A percentile compares a stretch with the other conserved stretches of the same genome.
Conservation (phyloP, 768 basidiomycete genomes). For the Kwoniella bestiolae region DNA sequence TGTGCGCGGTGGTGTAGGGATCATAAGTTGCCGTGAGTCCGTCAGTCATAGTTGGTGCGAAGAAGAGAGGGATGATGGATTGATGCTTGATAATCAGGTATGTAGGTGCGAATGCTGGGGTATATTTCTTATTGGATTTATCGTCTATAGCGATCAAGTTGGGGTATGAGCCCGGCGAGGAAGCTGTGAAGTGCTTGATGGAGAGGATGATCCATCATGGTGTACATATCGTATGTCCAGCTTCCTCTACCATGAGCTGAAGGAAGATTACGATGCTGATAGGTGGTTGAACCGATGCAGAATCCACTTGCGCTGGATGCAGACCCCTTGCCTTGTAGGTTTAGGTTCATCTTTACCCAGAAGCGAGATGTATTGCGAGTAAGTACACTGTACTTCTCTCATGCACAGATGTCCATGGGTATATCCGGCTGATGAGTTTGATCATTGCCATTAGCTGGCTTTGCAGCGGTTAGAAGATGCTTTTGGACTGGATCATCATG, state of each 20-base stretch:
- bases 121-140: constrained; percentile 14
- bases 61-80: too few species aligned
- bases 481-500: constrained; percentile 1
- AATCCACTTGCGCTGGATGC: constrained; percentile 13
- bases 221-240: constrained; percentile 12
- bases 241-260: too few species aligned
- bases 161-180: neutral
- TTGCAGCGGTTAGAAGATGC: constrained; percentile 7
- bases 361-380: constrained; percentile 1
- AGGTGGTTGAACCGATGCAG: neutral
- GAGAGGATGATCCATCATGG: constrained; percentile 6
- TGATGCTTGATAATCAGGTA: too few species aligned
- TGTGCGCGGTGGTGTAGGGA: constrained; percentile 7
- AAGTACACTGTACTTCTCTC: neutral
- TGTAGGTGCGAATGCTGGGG: constrained; percentile 16
- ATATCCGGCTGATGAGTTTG: too few species aligned
- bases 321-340: constrained; percentile 13
- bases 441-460: constrained; percentile 1
- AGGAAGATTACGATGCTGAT: too few species aligned
- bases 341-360: constrained; percentile 15
- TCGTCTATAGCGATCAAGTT: neutral
- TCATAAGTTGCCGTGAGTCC: constrained; percentile 10
- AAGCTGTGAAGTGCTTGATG: constrained; percentile 4
- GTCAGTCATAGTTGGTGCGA: too few species aligned
- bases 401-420: too few species aligned